A percentile compares a stretch with the other conserved stretches of the same genome.
These are phyloP conservation scores for Dunaliella sp. DNA, from an alignment of 139 green algal genomes.

Conservation along the genomic window DNA sequence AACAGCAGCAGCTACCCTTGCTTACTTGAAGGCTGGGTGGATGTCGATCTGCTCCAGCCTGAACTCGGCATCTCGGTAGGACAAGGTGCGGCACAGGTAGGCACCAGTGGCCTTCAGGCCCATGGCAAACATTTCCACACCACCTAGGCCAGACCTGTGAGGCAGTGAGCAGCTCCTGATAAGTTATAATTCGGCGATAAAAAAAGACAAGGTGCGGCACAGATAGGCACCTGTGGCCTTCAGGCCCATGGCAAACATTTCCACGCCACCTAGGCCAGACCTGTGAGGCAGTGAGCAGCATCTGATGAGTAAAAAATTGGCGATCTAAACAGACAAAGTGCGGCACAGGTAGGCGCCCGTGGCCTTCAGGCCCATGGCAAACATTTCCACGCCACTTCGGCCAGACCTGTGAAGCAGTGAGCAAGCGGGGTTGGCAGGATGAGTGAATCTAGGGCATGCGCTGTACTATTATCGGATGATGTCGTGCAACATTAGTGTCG, in stretches of 20 bases:
- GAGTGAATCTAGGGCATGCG: no score
- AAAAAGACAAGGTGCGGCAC: conserved; percentile 74
- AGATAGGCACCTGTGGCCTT: conserved; percentile 81
- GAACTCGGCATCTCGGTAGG: conserved; percentile 46
- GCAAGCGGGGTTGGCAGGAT: no score
- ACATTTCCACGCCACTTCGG: conserved; percentile 73
- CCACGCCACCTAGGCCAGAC: conserved; percentile 65
- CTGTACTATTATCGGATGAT: no score
- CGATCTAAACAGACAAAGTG: conserved; percentile 73
- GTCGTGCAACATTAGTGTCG: no score
- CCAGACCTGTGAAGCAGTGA: conserved; percentile 60
- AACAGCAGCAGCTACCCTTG: no score
- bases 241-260: conserved; percentile 75
- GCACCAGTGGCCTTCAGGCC: conserved; percentile 72
- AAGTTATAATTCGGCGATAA: no score
- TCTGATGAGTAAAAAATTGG: no score
- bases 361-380: conserved; percentile 73
- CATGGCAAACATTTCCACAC: conserved; percentile 74
- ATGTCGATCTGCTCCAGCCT: conserved; percentile 46
- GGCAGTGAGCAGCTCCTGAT: no score
- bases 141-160: conserved; percentile 64
- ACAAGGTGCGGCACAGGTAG: conserved; percentile 82
- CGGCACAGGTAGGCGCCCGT: conserved; percentile 79
- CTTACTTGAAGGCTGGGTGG: conserved; percentile 24
- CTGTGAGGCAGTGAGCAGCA: no score